Evolutionary conservation across 2,329 filamentous ascomycete genomes (phyloP), one percentile per base, ranked within the genome.

Genomic region (Beauveria sp.): DNA sequence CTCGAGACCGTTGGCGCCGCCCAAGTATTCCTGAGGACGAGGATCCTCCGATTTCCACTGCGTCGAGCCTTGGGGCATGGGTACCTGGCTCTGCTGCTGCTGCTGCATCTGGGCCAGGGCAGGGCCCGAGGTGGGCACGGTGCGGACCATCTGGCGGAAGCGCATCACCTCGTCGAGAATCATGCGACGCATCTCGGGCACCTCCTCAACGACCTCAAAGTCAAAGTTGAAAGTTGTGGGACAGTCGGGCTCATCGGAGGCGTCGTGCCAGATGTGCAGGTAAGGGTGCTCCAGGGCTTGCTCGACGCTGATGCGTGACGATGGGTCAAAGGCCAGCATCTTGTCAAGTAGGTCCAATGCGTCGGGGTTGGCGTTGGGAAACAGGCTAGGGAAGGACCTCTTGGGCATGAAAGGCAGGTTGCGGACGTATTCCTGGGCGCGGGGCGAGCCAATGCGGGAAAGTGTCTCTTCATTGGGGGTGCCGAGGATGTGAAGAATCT

Each of bases 311-410:
- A 99, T 96, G 71, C 95, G 91, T 66, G 89, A 89, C 14, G 91
- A 92, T 0, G 95, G 95, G 73, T 99, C 95, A 74, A 99, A 99
- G 22, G 95, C 91, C 46, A 99, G 86, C 93, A 99, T 98, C 73
- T 88, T 90, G 79, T 99, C 93, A 63, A 99, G 86, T 14, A 99
- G 87, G 73, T 98, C 92, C 64, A 99, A 87, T 2, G 95, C 93
- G 71, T 98, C 93, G 3, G 93, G 92, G 79, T 98, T 99, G 71
- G 95, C 95, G 73, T 91, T 88, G 65, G 91, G 90, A 83, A 99
- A 99, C 46, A 98, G 86, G 56, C 84, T 82, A 60, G 88, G 85
- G 84, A 98, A 99, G 16, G 88, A 83, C 71, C 95, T 89, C 82
- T 98, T 98, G 67, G 90, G 86, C 93, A 96, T 97, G 76, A 83